Evolutionary conservation across 176 grass and related monocot species (phyloP).

Genomic region (Oryza nivara): DNA sequence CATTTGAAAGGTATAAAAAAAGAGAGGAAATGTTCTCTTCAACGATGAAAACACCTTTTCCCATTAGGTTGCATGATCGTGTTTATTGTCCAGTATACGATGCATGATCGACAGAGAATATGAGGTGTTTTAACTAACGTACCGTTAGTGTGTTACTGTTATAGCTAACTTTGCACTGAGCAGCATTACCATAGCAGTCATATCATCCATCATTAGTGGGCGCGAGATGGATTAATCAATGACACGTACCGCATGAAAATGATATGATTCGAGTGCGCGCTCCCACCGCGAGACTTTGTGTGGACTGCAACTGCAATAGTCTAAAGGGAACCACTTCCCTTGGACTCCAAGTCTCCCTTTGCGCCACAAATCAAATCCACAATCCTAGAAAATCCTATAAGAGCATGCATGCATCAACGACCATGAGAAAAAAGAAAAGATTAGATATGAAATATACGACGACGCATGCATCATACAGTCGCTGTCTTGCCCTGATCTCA

Average conservation of each 20-base stretch:
- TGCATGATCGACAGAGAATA: too few relatives aligned
- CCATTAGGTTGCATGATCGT: too few relatives aligned
- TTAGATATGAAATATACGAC: neutral
- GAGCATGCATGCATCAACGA: neutral
- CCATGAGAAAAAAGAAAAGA: neutral
- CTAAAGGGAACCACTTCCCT: neutral
- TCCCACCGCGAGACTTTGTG: neutral
- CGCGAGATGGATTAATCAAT: neutral
- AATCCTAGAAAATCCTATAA: neutral
- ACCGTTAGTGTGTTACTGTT: too few relatives aligned
- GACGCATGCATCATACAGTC: neutral
- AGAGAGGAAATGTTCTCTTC: too few relatives aligned
- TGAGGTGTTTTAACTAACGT: too few relatives aligned
- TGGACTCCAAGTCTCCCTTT: constrained; percentile 18
- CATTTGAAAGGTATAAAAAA: too few relatives aligned
- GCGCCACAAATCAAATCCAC: neutral
- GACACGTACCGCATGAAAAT: neutral
- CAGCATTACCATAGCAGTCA: too few relatives aligned
- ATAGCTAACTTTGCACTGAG: too few relatives aligned
- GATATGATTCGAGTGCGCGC: neutral
- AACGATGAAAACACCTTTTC: too few relatives aligned
- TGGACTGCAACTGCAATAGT: neutral
- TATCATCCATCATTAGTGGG: neutral
- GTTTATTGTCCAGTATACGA: too few relatives aligned
- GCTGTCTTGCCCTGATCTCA: neutral